Percentiles rank a stretch among this genome's conserved stretches.
Conservation (phyloP, 106 monocot species). For the Chionographis japonica region DNA sequence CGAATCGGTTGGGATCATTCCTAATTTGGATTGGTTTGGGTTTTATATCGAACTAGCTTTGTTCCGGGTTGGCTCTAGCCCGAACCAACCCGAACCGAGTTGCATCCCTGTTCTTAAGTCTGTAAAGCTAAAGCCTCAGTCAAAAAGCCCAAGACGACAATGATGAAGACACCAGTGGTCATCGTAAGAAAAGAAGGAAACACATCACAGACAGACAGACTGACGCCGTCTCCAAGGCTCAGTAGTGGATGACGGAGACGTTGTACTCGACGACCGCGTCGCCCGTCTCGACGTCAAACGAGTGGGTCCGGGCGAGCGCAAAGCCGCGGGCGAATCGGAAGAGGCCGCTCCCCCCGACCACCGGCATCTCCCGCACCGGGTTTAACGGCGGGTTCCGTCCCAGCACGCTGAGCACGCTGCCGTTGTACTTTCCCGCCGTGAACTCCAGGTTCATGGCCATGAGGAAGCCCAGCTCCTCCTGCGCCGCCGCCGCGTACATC, state of each 20-base stretch:
- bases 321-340: slow-evolving; percentile 18
- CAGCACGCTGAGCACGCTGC: slow-evolving; percentile 17
- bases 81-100: too few relatives aligned
- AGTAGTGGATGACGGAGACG: slow-evolving; percentile 14
- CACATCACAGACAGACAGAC: too few relatives aligned
- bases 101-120: too few relatives aligned
- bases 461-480: slow-evolving; percentile 6
- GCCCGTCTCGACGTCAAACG: background rate
- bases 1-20: too few relatives aligned
- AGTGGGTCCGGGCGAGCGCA: slow-evolving; percentile 16
- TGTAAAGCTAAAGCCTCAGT: too few relatives aligned
- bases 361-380: slow-evolving; percentile 13
- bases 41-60: too few relatives aligned
- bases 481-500: slow-evolving; percentile 3
- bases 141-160: too few relatives aligned
- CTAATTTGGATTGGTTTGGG: too few relatives aligned
- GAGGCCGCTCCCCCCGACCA: slow-evolving; percentile 13
- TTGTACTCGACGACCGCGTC: slow-evolving; percentile 19
- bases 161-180: too few relatives aligned
- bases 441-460: slow-evolving; percentile 10
- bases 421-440: slow-evolving; percentile 8
- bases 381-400: slow-evolving; percentile 8
- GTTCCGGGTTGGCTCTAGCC: too few relatives aligned
- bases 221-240: background rate
- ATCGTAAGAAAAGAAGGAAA: too few relatives aligned